These are phyloP conservation scores for Amanita muscaria DNA, from an alignment of 768 basidiomycete genomes.

Conservation along the genomic window DNA sequence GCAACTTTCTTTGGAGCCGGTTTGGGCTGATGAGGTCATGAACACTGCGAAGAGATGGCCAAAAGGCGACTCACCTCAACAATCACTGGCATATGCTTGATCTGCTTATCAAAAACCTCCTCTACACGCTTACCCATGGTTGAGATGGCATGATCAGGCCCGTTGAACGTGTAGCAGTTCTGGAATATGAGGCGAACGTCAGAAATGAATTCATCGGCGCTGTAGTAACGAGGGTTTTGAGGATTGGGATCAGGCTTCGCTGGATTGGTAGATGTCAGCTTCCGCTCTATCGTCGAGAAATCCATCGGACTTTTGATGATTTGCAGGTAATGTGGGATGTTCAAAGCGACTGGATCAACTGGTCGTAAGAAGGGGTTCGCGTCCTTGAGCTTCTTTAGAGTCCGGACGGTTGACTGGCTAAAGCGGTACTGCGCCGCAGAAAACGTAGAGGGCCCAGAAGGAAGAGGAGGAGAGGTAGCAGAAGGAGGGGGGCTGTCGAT, in stretches of 20 bases:
- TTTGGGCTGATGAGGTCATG: slow-evolving; percentile 22
- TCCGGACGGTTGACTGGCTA: slow-evolving; percentile 65
- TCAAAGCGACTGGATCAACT: slow-evolving; percentile 79
- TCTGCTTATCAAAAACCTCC: slow-evolving; percentile 79
- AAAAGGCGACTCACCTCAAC: slow-evolving; percentile 51
- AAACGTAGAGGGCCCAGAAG: slow-evolving; percentile 32
- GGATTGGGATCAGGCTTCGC: slow-evolving; percentile 63
- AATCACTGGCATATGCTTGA: slow-evolving; percentile 72
- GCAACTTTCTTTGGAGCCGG: slow-evolving; percentile 36
- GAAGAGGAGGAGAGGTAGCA: slow-evolving; percentile 15
- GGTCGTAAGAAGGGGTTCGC: slow-evolving; percentile 74
- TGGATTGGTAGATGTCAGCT: slow-evolving; percentile 73
- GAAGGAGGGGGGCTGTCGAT: slow-evolving; percentile 26
- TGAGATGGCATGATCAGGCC: slow-evolving; percentile 75
- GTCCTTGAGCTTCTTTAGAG: slow-evolving; percentile 82
- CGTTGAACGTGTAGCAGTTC: slow-evolving; percentile 90
- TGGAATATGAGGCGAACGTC: slow-evolving; percentile 86
- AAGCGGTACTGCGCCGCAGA: slow-evolving; percentile 72
- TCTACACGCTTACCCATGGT: slow-evolving; percentile 77
- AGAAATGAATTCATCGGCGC: slow-evolving; percentile 68
- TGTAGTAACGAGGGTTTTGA: slow-evolving; percentile 67
- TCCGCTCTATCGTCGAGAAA: slow-evolving; percentile 84
- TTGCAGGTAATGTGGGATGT: slow-evolving; percentile 79
- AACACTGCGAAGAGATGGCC: neutral
- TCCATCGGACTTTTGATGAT: slow-evolving; percentile 94